Percentiles rank a stretch among this genome's conserved stretches.
phyloP scores from a whole-genome alignment of 2,329 filamentous ascomycete genomes.

The Huntiella omanensis region DNA sequence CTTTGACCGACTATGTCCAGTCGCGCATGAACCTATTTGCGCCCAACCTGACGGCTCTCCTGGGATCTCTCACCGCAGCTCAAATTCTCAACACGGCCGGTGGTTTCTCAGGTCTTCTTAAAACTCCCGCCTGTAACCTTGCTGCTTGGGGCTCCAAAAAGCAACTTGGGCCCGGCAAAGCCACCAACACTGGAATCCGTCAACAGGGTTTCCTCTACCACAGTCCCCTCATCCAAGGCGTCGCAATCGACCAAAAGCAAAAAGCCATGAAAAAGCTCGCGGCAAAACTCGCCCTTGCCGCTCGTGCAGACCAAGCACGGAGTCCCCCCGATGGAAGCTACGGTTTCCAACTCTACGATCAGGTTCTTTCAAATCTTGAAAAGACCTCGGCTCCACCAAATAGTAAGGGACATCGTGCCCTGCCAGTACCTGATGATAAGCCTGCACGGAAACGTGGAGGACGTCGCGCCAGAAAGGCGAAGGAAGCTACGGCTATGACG shows the following conservation, averaged over 20 bases:
- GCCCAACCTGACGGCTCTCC: slow-evolving; percentile 75
- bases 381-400: slow-evolving; percentile 83
- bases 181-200: slow-evolving; percentile 77
- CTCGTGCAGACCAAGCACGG: slow-evolving; percentile 74
- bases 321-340: slow-evolving; percentile 63
- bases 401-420: slow-evolving; percentile 70
- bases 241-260: slow-evolving; percentile 71
- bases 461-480: slow-evolving; percentile 74
- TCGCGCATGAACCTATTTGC: slow-evolving; percentile 94
- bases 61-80: slow-evolving; percentile 82
- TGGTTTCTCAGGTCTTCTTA: slow-evolving; percentile 71
- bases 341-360: slow-evolving; percentile 63
- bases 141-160: slow-evolving; percentile 82
- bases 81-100: slow-evolving; percentile 92
- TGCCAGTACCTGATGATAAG: slow-evolving; percentile 90
- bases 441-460: slow-evolving; percentile 84
- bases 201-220: slow-evolving; percentile 90
- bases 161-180: slow-evolving; percentile 55
- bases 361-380: slow-evolving; percentile 71
- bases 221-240: slow-evolving; percentile 69
- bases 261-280: slow-evolving; percentile 92
- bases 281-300: slow-evolving; percentile 83
- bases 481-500: slow-evolving; percentile 93
- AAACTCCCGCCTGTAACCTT: slow-evolving; percentile 85
- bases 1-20: slow-evolving; percentile 82